phyloP scores from a whole-genome alignment of 352 stramenopile genomes.

The Pythium utonaiense region DNA sequence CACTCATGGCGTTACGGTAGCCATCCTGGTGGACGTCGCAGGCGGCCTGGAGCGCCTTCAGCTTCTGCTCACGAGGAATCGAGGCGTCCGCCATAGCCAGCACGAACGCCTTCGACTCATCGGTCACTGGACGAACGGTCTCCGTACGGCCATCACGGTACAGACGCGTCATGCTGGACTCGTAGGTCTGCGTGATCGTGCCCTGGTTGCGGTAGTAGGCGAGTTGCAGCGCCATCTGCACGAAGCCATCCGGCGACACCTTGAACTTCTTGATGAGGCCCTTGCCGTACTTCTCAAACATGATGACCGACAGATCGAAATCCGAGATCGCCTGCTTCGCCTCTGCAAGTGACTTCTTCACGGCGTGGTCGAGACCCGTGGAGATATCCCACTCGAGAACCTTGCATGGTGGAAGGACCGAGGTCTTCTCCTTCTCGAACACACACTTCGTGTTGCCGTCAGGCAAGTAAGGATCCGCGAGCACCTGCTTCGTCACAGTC shows the following conservation, averaged over 20 bases:
- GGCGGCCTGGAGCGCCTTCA: slow-evolving; percentile 86
- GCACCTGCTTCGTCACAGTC: slow-evolving; percentile 58
- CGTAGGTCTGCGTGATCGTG: slow-evolving; percentile 95
- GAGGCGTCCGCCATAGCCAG: slow-evolving; percentile 78
- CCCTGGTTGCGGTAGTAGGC: slow-evolving; percentile 92
- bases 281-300: slow-evolving; percentile 89
- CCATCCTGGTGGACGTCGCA: slow-evolving; percentile 90
- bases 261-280: slow-evolving; percentile 88
- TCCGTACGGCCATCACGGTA: slow-evolving; percentile 96
- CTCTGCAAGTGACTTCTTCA: slow-evolving; percentile 51
- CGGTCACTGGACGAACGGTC: slow-evolving; percentile 88
- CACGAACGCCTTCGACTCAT: slow-evolving; percentile 90
- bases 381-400: slow-evolving; percentile 63
- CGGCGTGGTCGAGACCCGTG: slow-evolving; percentile 41
- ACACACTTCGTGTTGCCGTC: slow-evolving; percentile 42
- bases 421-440: slow-evolving; percentile 44
- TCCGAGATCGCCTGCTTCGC: slow-evolving; percentile 68
- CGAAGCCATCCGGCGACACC: slow-evolving; percentile 94
- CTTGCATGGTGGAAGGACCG: slow-evolving; percentile 45
- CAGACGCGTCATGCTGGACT: slow-evolving; percentile 94
- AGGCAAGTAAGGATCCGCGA: slow-evolving; percentile 50
- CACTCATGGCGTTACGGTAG: slow-evolving; percentile 87
- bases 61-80: slow-evolving; percentile 61
- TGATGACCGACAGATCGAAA: slow-evolving; percentile 89
- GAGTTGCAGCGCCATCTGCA: slow-evolving; percentile 96